phyloP scores from a whole-genome alignment of 73 alveolate genomes.

The Uronychia setigera region DNA sequence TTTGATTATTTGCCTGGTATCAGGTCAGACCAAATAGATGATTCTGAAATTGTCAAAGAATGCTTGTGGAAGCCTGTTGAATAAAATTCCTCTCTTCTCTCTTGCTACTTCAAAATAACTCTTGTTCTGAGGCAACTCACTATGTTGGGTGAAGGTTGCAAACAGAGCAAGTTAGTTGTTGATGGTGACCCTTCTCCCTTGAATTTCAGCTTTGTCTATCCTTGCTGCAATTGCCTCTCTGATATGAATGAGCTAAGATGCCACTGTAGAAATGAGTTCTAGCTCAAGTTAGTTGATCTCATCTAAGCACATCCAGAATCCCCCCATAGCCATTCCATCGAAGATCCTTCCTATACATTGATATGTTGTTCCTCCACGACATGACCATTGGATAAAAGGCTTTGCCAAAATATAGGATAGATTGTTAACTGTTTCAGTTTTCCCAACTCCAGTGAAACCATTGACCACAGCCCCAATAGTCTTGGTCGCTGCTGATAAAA shows the following conservation, averaged over 20 bases:
- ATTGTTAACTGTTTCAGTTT: conserved; percentile 84
- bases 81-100: conserved; percentile 4
- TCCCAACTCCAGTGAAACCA: conserved; percentile 86
- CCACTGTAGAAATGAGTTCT: conserved; percentile 54
- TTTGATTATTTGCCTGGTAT: conserved; percentile 5
- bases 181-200: conserved; percentile 19
- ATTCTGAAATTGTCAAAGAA: conserved; percentile 50
- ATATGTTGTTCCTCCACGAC: conserved; percentile 79
- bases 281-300: conserved; percentile 76
- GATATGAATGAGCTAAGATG: conserved; percentile 11
- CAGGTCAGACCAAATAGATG: conserved; percentile 25
- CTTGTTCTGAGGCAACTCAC: conserved; percentile 1
- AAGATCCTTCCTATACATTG: conserved; percentile 75
- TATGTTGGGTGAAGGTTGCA: conserved; percentile 30
- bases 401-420: conserved; percentile 78
- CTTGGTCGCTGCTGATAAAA: conserved; percentile 66
- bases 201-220: conserved; percentile 16
- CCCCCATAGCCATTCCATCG: conserved; percentile 81
- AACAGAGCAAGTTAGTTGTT: conserved; percentile 25
- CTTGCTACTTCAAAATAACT: not conserved
- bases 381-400: conserved; percentile 72
- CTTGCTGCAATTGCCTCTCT: conserved; percentile 22
- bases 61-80: conserved; percentile 29
- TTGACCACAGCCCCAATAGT: conserved; percentile 69
- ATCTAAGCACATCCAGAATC: conserved; percentile 85